Conservation (phyloP, 176 grass and related monocot genomes). For the Zoysia japonica region DNA sequence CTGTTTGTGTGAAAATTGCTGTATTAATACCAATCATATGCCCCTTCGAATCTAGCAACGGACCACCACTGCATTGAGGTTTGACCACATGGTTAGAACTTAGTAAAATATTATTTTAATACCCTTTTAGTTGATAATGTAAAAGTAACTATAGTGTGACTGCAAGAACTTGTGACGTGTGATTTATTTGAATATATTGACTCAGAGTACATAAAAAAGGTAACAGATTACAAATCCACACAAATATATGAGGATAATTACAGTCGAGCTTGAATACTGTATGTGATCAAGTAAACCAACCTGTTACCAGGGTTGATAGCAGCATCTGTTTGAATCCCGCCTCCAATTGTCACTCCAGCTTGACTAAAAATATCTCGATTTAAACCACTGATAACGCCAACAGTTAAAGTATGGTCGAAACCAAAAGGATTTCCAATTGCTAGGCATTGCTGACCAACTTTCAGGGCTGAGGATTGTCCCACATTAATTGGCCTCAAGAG, state of each 20-base stretch:
- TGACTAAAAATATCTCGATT: constrained; percentile 96
- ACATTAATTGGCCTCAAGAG: constrained; percentile 85
- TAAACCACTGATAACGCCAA: constrained; percentile 92
- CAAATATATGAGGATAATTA: background rate
- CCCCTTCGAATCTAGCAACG: constrained; percentile 90
- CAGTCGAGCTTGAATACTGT: constrained; percentile 12
- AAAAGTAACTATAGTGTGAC: background rate
- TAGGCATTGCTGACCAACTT: constrained; percentile 97
- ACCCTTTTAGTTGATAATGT: constrained; percentile 15
- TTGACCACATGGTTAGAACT: constrained; percentile 27
- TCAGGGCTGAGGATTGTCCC: constrained; percentile 71
- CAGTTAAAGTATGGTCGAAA: constrained; percentile 93
- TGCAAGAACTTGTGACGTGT: background rate
- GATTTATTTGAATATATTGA: background rate
- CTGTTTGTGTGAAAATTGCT: constrained; percentile 97
- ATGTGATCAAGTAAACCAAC: constrained; percentile 24
- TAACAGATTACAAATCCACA: constrained; percentile 17
- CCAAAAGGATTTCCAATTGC: constrained; percentile 98
- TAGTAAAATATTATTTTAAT: constrained; percentile 17
- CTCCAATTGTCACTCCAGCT: constrained; percentile 91
- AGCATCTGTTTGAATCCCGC: constrained; percentile 95
- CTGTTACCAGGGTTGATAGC: constrained; percentile 98
- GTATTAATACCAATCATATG: constrained; percentile 96
- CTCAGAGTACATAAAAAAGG: background rate
- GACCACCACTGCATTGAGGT: constrained; percentile 79